phyloP scores from a whole-genome alignment of 164 flowering plant species.

The Buxus sempervirens region DNA sequence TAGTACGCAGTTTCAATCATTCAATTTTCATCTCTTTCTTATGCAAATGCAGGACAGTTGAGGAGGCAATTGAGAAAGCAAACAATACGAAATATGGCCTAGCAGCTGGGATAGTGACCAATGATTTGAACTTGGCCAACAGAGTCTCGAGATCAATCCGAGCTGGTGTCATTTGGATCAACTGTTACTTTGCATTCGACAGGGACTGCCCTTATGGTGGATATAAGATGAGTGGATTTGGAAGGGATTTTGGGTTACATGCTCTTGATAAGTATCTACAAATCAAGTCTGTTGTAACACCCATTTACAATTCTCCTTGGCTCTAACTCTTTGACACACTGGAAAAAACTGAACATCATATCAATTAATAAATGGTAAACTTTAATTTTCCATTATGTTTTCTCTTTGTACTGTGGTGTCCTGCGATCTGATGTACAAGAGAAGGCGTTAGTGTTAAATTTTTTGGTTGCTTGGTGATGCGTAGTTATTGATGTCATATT shows the following conservation, averaged over 20 bases:
- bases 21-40: background rate
- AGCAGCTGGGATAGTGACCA: conserved; percentile 73
- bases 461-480: no score
- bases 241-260: conserved; percentile 54
- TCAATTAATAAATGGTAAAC: no score
- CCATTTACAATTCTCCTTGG: conserved; percentile 73
- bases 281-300: conserved; percentile 66
- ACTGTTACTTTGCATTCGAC: conserved; percentile 62
- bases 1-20: no score
- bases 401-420: no score
- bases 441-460: no score
- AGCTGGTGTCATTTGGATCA: conserved; percentile 71
- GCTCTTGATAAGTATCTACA: conserved; percentile 66
- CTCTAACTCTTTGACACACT: conserved; percentile 30
- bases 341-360: no score
- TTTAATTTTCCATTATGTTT: no score
- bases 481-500: no score
- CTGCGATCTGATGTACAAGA: no score
- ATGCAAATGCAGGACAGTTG: conserved; percentile 45
- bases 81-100: conserved; percentile 67
- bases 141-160: conserved; percentile 70
- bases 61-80: conserved; percentile 61
- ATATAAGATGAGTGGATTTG: conserved; percentile 74
- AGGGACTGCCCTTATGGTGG: conserved; percentile 64
- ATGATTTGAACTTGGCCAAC: conserved; percentile 55